These are phyloP conservation scores for Colletotrichum lini DNA, from an alignment of 2,329 filamentous ascomycete species.

Conservation along the genomic window DNA sequence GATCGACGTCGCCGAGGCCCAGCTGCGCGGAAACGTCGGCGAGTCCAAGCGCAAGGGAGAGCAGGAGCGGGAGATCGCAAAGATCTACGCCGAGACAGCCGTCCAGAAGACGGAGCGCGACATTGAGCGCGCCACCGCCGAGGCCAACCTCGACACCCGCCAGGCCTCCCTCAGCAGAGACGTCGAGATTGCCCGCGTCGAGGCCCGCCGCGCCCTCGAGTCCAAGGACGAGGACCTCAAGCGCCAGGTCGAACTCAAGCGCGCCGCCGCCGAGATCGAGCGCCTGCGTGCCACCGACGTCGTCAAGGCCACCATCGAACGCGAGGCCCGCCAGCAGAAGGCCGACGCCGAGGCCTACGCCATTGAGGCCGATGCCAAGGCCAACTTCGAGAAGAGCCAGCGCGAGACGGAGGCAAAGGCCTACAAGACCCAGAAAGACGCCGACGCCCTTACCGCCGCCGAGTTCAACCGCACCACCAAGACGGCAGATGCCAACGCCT, in stretches of 20 bases:
- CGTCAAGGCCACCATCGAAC: constrained; percentile 79
- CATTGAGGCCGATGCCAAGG: constrained; percentile 72
- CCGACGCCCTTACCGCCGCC: constrained; percentile 59
- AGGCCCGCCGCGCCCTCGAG: constrained; percentile 81
- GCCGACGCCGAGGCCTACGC: constrained; percentile 77
- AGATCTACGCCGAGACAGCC: constrained; percentile 88
- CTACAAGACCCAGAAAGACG: constrained; percentile 63
- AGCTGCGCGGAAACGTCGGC: constrained; percentile 78
- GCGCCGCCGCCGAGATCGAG: constrained; percentile 85
- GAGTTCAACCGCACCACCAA: constrained; percentile 57
- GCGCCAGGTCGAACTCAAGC: constrained; percentile 82
- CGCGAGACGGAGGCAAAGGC: constrained; percentile 67
- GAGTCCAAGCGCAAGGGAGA: constrained; percentile 84
- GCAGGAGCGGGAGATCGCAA: constrained; percentile 88
- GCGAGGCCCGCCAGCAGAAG: constrained; percentile 78
- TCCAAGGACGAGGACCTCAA: constrained; percentile 85
- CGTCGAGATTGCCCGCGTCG: constrained; percentile 82
- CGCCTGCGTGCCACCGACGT: constrained; percentile 83
- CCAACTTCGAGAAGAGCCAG: constrained; percentile 67
- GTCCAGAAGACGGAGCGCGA: constrained; percentile 89
- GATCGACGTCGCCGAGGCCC: constrained; percentile 76
- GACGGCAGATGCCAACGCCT: constrained; percentile 66
- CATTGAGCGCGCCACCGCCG: constrained; percentile 83
- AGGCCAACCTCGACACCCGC: constrained; percentile 80
- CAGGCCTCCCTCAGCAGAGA: constrained; percentile 81